A percentile compares a stretch with the other conserved stretches of the same genome.
phyloP scores from a whole-genome alignment of 768 basidiomycete species.

The Pleurotus giganteus region DNA sequence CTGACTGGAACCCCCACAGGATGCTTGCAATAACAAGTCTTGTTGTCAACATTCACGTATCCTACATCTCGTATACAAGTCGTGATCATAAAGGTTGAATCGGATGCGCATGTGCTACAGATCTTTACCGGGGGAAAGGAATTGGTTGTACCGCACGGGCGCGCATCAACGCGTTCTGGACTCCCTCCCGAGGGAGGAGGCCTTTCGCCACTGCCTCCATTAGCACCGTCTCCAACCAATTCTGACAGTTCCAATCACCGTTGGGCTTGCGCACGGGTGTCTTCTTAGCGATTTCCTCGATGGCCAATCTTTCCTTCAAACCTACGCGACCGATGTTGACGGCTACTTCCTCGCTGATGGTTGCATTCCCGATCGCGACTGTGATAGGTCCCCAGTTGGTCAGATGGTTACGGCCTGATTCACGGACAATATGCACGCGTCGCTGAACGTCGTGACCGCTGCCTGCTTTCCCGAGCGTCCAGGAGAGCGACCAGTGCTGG shows the following conservation, averaged over 20 bases:
- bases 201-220: neutral
- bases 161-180: neutral
- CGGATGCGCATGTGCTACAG: too few relatives aligned
- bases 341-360: neutral
- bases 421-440: slow-evolving; percentile 18
- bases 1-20: too few relatives aligned
- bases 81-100: too few relatives aligned
- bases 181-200: neutral
- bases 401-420: slow-evolving; percentile 16
- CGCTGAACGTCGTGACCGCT: slow-evolving; percentile 16
- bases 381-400: slow-evolving; percentile 29
- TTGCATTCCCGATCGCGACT: slow-evolving; percentile 10
- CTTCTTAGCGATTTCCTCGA: slow-evolving; percentile 19
- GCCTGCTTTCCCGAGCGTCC: slow-evolving; percentile 17
- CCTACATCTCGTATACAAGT: too few relatives aligned
- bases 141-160: neutral
- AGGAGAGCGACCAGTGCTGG: slow-evolving; percentile 20
- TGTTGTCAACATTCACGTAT: too few relatives aligned
- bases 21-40: too few relatives aligned
- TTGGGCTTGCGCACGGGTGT: slow-evolving; percentile 20
- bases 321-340: slow-evolving; percentile 15
- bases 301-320: slow-evolving; percentile 12
- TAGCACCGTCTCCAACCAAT: slow-evolving; percentile 19
- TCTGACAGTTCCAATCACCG: slow-evolving; percentile 28
- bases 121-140: too few relatives aligned